A percentile compares a stretch with the other conserved stretches of the same genome.
Conservation (phyloP, 257 asterid species). For the Verbascum thapsus region DNA sequence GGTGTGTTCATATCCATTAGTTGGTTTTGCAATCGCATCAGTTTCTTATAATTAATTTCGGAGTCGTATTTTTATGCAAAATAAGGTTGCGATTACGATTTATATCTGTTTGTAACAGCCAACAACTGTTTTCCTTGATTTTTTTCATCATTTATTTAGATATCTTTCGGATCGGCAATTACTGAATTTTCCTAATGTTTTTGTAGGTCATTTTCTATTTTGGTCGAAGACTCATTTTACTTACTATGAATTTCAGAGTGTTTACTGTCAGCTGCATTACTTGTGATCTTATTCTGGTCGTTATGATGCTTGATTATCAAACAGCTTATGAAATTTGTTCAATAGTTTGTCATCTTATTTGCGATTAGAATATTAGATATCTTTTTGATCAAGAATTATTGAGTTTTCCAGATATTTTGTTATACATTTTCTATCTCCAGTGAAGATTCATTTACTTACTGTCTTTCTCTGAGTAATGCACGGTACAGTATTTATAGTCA, state of each 20-base stretch:
- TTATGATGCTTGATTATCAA: slow-evolving; percentile 22
- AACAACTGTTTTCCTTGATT: slow-evolving; percentile 21
- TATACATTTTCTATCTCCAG: background rate
- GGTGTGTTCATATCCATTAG: slow-evolving; percentile 12
- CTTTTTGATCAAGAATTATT: slow-evolving; percentile 12
- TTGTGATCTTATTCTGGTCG: background rate
- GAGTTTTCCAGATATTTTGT: background rate
- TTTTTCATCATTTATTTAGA: background rate
- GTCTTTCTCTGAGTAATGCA: background rate
- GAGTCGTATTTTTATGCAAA: slow-evolving; percentile 18
- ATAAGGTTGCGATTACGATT: background rate
- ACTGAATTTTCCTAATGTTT: background rate
- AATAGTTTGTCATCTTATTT: background rate
- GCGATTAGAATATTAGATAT: background rate
- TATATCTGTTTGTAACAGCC: background rate
- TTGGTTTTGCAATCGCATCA: background rate
- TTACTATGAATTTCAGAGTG: background rate
- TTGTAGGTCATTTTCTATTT: background rate
- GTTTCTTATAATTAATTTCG: slow-evolving; percentile 8
- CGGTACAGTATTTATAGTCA: background rate
- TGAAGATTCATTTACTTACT: background rate
- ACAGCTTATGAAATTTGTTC: slow-evolving; percentile 7
- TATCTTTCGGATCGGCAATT: slow-evolving; percentile 11
- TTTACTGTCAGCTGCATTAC: background rate
- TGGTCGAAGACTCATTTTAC: background rate